Base-by-base conservation (phyloP, 2,329 filamentous ascomycete species). In the Xylaria sp. region DNA sequence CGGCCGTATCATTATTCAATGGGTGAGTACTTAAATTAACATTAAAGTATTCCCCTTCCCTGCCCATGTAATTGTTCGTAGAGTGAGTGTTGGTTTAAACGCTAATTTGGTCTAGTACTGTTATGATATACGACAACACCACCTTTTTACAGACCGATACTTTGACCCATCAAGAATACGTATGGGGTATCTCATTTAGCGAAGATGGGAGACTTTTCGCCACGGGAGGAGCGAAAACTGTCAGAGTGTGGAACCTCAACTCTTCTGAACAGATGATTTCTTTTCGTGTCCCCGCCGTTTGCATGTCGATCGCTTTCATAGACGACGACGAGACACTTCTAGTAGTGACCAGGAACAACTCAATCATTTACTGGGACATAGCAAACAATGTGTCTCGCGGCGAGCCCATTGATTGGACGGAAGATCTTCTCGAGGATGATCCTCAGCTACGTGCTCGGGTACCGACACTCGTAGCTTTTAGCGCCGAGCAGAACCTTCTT, bases 61-160 rank as follows among this genome's bases (percentile, higher is more conserved):
- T 13, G 5, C 25, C 21, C 18, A 1, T 16, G 35, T 25, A 13
- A 27, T 44, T 21, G 18, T 40, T n/a, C 29, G 47, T 3, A 27
- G 35, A 12, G 35, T 59, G 13, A 21, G n/a, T 37, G 4, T 13
- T 23, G 1, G 18, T 37, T 50, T n/a, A 27, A 16, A 6, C 25
- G 23, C 58, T 69, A 21, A 67, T 40, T 13, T 12, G 27, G 29
- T 1, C 3, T 27, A 65, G 69, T 0, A 66, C 60, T 2, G 51
- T 75, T 9, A 12, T 73, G 0, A 37, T 76, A 29, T 73, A 75
- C 35, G 73, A 75, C 40, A 70, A 74, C 25, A 6, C 68, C 1
- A 75, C 71, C 9, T 67, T 75, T 10, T 67, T 73, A 21, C 65
- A 74, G 29, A 42, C 63, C 0, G 60, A 73, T 23, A 59, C 25